Conservation (phyloP, 2,329 filamentous ascomycete genomes). For the Calonectria crousiana region DNA sequence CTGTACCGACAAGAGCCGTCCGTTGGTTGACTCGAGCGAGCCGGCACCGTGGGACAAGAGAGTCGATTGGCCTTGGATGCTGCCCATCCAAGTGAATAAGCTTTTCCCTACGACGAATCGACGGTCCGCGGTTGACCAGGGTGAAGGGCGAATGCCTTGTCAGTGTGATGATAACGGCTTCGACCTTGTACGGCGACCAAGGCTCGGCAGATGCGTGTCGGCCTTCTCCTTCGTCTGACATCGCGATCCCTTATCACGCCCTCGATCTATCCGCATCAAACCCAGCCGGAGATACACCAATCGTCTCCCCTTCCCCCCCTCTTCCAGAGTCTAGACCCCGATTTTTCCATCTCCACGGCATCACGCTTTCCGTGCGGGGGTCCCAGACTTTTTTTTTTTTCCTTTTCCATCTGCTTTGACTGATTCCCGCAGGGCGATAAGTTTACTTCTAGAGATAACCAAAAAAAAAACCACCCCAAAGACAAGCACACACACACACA, state of each 20-base stretch:
- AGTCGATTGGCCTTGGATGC: no score
- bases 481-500: not conserved
- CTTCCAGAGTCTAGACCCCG: conserved; percentile 9
- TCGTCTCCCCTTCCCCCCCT: not conserved
- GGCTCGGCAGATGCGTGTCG: not conserved
- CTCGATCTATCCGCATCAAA: not conserved
- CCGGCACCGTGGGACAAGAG: not conserved
- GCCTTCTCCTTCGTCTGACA: not conserved
- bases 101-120: not conserved
- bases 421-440: conserved; percentile 6
- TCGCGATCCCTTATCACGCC: not conserved
- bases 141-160: not conserved
- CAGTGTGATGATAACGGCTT: not conserved
- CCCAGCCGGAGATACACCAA: not conserved
- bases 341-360: not conserved
- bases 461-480: not conserved
- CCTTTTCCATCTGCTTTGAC: not conserved
- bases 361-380: conserved; percentile 16
- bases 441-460: not conserved
- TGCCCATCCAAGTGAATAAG: not conserved
- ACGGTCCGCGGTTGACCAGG: not conserved
- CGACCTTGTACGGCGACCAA: not conserved
- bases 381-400: not conserved
- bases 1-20: not conserved
- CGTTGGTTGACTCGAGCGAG: not conserved